Conservation (phyloP, 1,139 yeast genomes). For the Meyerozyma athensensis region DNA sequence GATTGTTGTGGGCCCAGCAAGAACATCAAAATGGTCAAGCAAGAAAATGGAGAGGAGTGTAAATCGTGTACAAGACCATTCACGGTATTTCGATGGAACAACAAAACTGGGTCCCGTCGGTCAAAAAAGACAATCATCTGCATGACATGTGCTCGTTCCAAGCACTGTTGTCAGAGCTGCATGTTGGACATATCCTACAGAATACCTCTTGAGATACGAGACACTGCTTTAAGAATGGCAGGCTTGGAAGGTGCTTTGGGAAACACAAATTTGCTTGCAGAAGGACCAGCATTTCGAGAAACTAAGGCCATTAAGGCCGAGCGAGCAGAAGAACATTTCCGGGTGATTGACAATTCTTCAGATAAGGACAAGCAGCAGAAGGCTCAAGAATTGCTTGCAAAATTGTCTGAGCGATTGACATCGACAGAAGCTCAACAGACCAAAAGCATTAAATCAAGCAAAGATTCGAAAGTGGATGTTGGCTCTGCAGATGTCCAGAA, state of each 20-base stretch:
- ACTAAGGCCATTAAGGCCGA: slow-evolving; percentile 42
- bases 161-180: slow-evolving; percentile 86
- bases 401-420: slow-evolving; percentile 36
- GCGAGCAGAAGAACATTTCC: slow-evolving; percentile 22
- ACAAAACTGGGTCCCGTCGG: slow-evolving; percentile 14
- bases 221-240: slow-evolving; percentile 75
- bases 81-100: slow-evolving; percentile 72
- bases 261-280: neutral
- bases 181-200: slow-evolving; percentile 77
- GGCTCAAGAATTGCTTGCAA: slow-evolving; percentile 32
- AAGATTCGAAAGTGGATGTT: slow-evolving; percentile 16
- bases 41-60: slow-evolving; percentile 70
- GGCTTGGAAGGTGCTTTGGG: slow-evolving; percentile 37
- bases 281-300: slow-evolving; percentile 26
- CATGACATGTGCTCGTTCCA: slow-evolving; percentile 67
- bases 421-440: slow-evolving; percentile 10
- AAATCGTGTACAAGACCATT: slow-evolving; percentile 81
- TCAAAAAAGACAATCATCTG: slow-evolving; percentile 60
- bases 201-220: slow-evolving; percentile 73
- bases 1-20: slow-evolving; percentile 65
- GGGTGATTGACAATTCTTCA: slow-evolving; percentile 9
- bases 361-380: slow-evolving; percentile 18
- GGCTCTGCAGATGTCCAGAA: slow-evolving; percentile 42
- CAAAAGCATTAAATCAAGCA: slow-evolving; percentile 6
- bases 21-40: slow-evolving; percentile 67